Evolutionary conservation across 495 filamentous ascomycete genomes (phyloP).

Genomic region (Massariosphaeria phaeospora): DNA sequence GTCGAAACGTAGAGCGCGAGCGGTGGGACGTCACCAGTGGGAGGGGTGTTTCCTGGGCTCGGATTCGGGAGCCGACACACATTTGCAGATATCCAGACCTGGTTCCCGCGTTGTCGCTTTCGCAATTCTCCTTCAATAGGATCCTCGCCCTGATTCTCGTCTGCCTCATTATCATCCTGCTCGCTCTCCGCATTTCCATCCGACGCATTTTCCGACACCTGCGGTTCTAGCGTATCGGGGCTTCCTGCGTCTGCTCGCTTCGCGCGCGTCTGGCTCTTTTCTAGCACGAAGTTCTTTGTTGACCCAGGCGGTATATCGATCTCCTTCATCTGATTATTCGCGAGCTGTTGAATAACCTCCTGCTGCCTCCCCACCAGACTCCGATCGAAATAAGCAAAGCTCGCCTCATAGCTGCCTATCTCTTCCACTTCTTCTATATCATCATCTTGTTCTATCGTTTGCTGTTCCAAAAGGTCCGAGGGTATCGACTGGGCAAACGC

Average conservation of each 20-base stretch:
- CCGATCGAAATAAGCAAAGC: conserved; percentile 55
- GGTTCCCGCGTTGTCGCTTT: conserved; percentile 16
- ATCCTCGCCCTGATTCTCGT: conserved; percentile 11
- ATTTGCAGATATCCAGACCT: conserved; percentile 72
- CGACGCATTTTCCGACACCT: conserved; percentile 2
- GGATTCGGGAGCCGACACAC: conserved; percentile 67
- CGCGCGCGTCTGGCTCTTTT: conserved; percentile 1
- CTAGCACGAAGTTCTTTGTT: conserved; percentile 52
- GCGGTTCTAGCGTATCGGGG: neutral
- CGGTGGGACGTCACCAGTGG: conserved; percentile 52
- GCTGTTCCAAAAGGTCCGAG: neutral
- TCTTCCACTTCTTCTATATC: conserved; percentile 39
- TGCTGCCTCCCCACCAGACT: conserved; percentile 59
- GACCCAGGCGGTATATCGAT: conserved; percentile 55
- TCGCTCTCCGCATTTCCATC: neutral
- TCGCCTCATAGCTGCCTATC: conserved; percentile 50
- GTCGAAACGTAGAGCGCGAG: conserved; percentile 74
- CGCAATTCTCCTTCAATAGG: too few relatives aligned
- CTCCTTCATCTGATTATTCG: conserved; percentile 57
- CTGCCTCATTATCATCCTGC: neutral
- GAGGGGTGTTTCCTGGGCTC: conserved; percentile 35
- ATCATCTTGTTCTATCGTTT: neutral
- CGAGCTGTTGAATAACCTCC: conserved; percentile 46
- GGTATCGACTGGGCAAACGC: conserved; percentile 34
- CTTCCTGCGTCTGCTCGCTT: neutral